Conservation (phyloP, 305 asterid species). For the Caryopteris hybrid region DNA sequence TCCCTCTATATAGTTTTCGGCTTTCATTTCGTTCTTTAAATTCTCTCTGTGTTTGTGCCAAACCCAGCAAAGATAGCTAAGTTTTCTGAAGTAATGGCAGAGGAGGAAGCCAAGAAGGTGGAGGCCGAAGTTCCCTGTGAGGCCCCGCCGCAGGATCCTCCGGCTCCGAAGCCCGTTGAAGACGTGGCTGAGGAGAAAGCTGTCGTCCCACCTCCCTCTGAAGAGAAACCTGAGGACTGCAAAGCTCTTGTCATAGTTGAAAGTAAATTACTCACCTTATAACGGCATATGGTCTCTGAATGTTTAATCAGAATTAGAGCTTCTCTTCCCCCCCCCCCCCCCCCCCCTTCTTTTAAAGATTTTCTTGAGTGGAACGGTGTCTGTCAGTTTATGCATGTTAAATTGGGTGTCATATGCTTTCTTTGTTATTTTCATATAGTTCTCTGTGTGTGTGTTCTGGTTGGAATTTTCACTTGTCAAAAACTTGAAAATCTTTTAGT, state of each 20-base stretch:
- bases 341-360: too few relatives aligned
- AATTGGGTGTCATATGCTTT: background rate
- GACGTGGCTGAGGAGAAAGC: constrained; percentile 46
- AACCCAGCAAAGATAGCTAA: constrained; percentile 32
- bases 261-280: constrained; percentile 23
- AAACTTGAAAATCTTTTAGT: too few relatives aligned
- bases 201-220: constrained; percentile 32
- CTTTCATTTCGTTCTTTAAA: background rate
- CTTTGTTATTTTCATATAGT: background rate
- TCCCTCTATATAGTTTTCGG: constrained; percentile 6
- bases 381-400: background rate
- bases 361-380: too few relatives aligned
- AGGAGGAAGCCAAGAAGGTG: constrained; percentile 44
- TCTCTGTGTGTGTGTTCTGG: too few relatives aligned
- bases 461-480: too few relatives aligned
- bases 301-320: too few relatives aligned
- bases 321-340: too few relatives aligned
- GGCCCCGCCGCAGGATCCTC: constrained; percentile 3
- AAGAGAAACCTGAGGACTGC: constrained; percentile 36
- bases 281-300: too few relatives aligned
- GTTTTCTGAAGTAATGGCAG: constrained; percentile 58
- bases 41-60: background rate
- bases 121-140: constrained; percentile 31
- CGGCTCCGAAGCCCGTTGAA: constrained; percentile 25
- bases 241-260: constrained; percentile 36